Evolutionary conservation across 2,329 filamentous ascomycete species (phyloP), one percentile per base, ranked within the genome.

Genomic region (Venturia effusa): DNA sequence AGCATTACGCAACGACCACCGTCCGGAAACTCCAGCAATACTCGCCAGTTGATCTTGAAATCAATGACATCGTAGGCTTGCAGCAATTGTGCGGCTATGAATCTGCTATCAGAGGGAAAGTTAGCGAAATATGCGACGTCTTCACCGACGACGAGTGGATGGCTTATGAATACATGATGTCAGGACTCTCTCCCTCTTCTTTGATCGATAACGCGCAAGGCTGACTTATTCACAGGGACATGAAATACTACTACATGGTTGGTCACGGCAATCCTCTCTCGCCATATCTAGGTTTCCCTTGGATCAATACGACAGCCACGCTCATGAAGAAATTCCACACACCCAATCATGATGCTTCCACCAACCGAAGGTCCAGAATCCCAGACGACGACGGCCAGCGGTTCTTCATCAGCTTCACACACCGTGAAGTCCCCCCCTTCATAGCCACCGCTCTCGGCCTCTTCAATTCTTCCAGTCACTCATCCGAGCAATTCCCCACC

Each of bases 1-100:
- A 70, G 0, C 66, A 69, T 10, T 74, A 74, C 59, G 71, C 67
- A 22, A 64, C 66, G 2, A 67, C 67, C 37, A 68, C 72, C 37
- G 66, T 70, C 4, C 66, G 68, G 13, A 70, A 71, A 10, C 70
- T 68, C 4, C 40, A 61, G 22, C 41, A 62, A 32, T 61, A 64
- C n/a, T 17, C 63, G 10, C 63, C 66, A 11, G 64, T 68, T 37
- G 54, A 64, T 32, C 61, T 67, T n/a, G 60, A 45, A 27, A 30
- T 62, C 37, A 63, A 65, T 22, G 63, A 68, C 59, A 59, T 68
- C 22, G 30, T 68, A 7, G 67, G 62, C 19, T n/a, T 68, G 64
- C 67, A 68, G 40, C 61, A 62, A 40, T 34, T 67, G 39, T 68
- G 67, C 32, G 67, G 67, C 8, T 68, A 68, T 57, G 66, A 68